Base-by-base conservation (phyloP, 2,329 filamentous ascomycete genomes). In the Shiraia sp. region DNA sequence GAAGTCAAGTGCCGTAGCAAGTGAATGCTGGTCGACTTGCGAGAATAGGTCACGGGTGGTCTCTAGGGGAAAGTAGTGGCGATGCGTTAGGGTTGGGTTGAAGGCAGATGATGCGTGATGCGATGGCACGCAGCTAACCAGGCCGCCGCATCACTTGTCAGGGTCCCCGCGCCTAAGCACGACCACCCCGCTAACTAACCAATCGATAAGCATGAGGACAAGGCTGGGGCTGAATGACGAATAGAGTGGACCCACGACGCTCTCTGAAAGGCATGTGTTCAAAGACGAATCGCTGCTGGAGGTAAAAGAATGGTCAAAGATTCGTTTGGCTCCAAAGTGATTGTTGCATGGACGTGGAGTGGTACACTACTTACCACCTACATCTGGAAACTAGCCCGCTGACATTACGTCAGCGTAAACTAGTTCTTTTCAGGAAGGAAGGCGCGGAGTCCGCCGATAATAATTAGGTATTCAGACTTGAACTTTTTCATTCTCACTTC, bases 31-130 rank as follows among this genome's bases (percentile, higher is more conserved):
- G 50, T 57, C 45, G 38, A 48, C 39, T 44, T 50, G 32, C 22
- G 41, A 29, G 15, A 16, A 23, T n/a, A 36, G 41, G 51, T 63
- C 59, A 61, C 58, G 48, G 45, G 55, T 47, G 37, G 32, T 33
- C 40, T 32, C 36, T 37, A 43, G 49, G 47, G 43, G 31, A 34
- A 40, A 38, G 32, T 43, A 55, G 48, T 22, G 51, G 49, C 44
- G 45, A 40, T 50, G 22, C 40, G 39, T 36, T 38, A 48, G 48
- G 53, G 50, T 43, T 38, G 43, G 42, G 44, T 31, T 34, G 35
- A 13, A 46, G 45, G 55, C 58, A 55, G 53, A 61, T 62, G 58
- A 61, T 60, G 57, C 50, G 49, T 52, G 55, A 56, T 47, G 49
- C 53, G 23, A 49, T 51, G 23, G 38, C 38, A 32, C 32, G 44